A percentile compares a stretch with the other conserved stretches of the same genome.
Evolutionary conservation across 352 stramenopile genomes (phyloP).

Genomic region (Phytopythium cucurbitacearum): DNA sequence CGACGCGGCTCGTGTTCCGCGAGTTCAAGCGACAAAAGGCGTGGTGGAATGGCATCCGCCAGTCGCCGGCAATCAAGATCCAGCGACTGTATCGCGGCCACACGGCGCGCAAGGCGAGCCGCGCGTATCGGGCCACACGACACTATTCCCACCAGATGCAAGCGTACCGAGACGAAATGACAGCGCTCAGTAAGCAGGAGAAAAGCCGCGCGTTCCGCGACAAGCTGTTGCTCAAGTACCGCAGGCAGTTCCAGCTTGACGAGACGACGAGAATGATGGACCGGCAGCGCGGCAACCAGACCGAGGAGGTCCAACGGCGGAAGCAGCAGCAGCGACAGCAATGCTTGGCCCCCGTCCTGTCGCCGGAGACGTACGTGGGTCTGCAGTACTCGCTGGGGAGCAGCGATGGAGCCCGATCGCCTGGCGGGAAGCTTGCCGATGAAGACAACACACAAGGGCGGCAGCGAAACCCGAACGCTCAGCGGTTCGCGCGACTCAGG

Average conservation of each 20-base stretch:
- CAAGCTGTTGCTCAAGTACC: slow-evolving; percentile 57
- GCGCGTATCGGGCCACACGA: slow-evolving; percentile 30
- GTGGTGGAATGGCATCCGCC: slow-evolving; percentile 51
- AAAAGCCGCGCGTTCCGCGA: slow-evolving; percentile 30
- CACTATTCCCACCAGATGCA: slow-evolving; percentile 40
- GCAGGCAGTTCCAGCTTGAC: slow-evolving; percentile 40
- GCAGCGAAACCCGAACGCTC: slow-evolving; percentile 29
- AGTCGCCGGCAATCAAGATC: slow-evolving; percentile 69
- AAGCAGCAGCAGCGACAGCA: slow-evolving; percentile 3
- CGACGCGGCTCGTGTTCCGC: slow-evolving; percentile 52
- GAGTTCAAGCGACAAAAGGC: slow-evolving; percentile 64
- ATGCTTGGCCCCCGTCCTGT: slow-evolving; percentile 1
- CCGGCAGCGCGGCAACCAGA: slow-evolving; percentile 12
- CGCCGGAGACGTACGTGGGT: slow-evolving; percentile 11
- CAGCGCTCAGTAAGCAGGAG: slow-evolving; percentile 13
- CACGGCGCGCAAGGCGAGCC: slow-evolving; percentile 24
- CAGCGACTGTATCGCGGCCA: slow-evolving; percentile 59
- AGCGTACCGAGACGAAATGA: slow-evolving; percentile 33
- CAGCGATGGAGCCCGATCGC: background rate
- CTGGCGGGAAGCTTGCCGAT: background rate
- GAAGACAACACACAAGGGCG: background rate
- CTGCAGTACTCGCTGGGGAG: slow-evolving; percentile 19
- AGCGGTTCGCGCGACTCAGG: slow-evolving; percentile 37
- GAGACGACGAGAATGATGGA: slow-evolving; percentile 49
- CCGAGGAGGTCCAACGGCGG: slow-evolving; percentile 9